Conservation (phyloP, 352 stramenopile species). For the Globisporangium alternatum region DNA sequence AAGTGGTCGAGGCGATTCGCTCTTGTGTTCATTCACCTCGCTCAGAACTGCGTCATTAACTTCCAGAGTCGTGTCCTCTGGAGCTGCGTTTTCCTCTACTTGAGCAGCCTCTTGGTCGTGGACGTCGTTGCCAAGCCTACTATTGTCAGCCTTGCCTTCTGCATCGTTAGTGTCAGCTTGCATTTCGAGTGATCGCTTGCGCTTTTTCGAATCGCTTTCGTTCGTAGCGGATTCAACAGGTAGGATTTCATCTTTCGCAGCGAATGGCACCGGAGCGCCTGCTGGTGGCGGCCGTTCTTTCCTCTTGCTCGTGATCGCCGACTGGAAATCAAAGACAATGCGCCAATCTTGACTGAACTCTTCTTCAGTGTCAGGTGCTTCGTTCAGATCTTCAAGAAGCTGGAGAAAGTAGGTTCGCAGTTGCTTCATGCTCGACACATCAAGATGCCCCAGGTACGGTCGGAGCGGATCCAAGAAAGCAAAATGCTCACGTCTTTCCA, state of each 20-base stretch:
- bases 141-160: neutral
- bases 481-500: slow-evolving; percentile 59
- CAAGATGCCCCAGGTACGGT: slow-evolving; percentile 69
- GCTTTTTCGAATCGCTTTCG: slow-evolving; percentile 10
- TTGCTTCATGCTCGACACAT: slow-evolving; percentile 58
- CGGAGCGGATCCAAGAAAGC: slow-evolving; percentile 68
- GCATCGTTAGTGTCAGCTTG: neutral
- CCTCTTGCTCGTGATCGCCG: slow-evolving; percentile 28
- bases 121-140: neutral
- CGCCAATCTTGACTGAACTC: slow-evolving; percentile 48
- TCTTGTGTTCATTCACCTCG: neutral
- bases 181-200: slow-evolving; percentile 16
- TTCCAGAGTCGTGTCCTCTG: neutral
- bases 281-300: slow-evolving; percentile 7
- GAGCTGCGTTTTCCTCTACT: neutral
- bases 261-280: neutral
- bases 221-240: neutral
- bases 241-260: neutral
- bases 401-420: slow-evolving; percentile 71
- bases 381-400: slow-evolving; percentile 39
- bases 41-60: too few species aligned
- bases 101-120: neutral
- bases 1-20: neutral
- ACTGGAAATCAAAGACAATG: slow-evolving; percentile 67
- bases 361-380: slow-evolving; percentile 39